Evolutionary conservation across 1,284 basidiomycete species (phyloP), one percentile per base, ranked within the genome.

Genomic region (Tremellales sp.): DNA sequence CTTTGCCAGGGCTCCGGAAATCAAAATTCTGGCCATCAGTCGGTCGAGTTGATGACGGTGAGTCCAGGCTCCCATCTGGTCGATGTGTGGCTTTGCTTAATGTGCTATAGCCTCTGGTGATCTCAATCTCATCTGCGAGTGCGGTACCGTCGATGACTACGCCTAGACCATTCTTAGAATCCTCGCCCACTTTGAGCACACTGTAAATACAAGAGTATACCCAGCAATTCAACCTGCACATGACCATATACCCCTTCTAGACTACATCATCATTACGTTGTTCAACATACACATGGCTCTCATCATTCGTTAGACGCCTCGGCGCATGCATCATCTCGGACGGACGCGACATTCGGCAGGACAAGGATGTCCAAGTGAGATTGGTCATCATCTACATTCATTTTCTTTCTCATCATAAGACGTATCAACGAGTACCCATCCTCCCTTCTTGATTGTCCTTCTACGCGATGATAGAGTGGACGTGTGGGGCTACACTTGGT

Each of bases 1-100:
- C 92, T 31, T 73, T 89, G 54, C 78, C 84, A 24, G 86, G 82
- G 77, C 78, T 97, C 40, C 77, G 78, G 45, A 83, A 86, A 71
- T 86, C 81, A 78, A 97, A 97, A 75, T 93, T 96, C 76, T 96
- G 92, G 92, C 90, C 92, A 2, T 81, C 85, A 8, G 87, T 93
- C 42, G 85, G 86, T 11, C 81, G 92, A 48, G 81, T 97, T 46
- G 91, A 96, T 67, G 92, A 97, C 77, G 86, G 86, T 89, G 65
- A 68, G 83, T 77, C 12, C 15, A 2, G 3, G 12, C 19, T 29
- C 40, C 44, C 22, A 23, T 43, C 19, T 6, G 29, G 29, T 8
- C 29, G n/a, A 8, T 10, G 29, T n/a, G n/a, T n/a, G 8, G 29
- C 29, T 10, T 10, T 33, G 29, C 8, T 29, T 45, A 22, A 44